Base-by-base conservation (phyloP, 2,329 filamentous ascomycete species). In the Fragosphaeria purpurea region DNA sequence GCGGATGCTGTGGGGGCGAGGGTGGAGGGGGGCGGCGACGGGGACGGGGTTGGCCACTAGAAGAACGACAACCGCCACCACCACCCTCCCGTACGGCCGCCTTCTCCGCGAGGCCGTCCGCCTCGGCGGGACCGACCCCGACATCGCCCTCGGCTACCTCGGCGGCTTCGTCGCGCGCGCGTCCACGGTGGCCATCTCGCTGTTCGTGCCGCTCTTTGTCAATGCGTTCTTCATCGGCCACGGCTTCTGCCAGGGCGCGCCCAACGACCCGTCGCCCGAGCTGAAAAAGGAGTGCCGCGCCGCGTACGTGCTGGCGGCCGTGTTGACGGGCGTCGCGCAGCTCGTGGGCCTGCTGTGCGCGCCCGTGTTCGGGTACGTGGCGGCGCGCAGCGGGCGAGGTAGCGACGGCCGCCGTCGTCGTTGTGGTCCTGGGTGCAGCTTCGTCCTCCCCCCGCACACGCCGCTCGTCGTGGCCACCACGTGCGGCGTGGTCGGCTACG, bases 141-240 rank as follows among this genome's bases (percentile, higher is more conserved):
- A 85, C 58, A 95, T 98, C 55, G 83, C 82, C 13, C 75, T 97
- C 0, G 91, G 86, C 33, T 98, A 97, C 61, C 71, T 97, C 0
- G 93, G 91, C 55, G 93, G 93, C 1, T 96, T 97, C 60, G 91
- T 98, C 3, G 91, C 90, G 8, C 82, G 93, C 50, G 90, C 93
- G 7, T 96, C 90, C 1, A 95, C 89, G 0, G 93, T 98, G 5
- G 91, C 87, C 48, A 95, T 98, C 57, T 94, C 88, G 1, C 78
- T 97, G 6, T 98, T 97, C 68, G 86, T 98, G 49, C 93, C 93
- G 1, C 77, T 98, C 2, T 94, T 86, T 62, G 82, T 96, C 59
- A 97, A 97, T 63, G 83, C 88, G 31, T 95, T 88, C 66, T 97
- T 91, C 66, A 86, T 91, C 56, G 72, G 74, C 46, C 84, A 85